A percentile compares a stretch with the other conserved stretches of the same genome.
Conservation (phyloP, 345 rosid species). For the Hypericum androsaemum region DNA sequence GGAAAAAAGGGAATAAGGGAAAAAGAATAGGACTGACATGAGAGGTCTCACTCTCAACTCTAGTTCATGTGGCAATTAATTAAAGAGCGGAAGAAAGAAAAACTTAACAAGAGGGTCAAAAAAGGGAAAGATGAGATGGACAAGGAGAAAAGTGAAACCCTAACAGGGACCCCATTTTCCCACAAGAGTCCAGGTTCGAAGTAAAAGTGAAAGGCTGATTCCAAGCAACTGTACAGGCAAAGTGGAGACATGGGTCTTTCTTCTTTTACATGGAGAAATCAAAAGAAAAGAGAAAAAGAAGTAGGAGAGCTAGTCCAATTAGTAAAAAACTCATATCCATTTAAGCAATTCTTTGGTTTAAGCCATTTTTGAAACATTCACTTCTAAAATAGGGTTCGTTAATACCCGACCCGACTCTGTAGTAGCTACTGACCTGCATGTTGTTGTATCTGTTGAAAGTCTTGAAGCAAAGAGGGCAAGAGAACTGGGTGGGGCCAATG, state of each 20-base stretch:
- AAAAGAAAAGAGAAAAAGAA: neutral
- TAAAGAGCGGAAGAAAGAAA: slow-evolving; percentile 2
- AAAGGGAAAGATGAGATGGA: slow-evolving; percentile 12
- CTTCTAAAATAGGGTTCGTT: too few relatives aligned
- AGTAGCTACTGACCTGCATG: slow-evolving; percentile 65
- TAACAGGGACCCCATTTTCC: slow-evolving; percentile 20
- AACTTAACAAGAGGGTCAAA: slow-evolving; percentile 14
- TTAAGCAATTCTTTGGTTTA: too few relatives aligned
- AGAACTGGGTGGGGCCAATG: slow-evolving; percentile 94
- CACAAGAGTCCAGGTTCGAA: slow-evolving; percentile 13
- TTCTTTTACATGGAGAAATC: neutral
- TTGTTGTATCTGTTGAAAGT: slow-evolving; percentile 99
- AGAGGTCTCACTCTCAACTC: too few relatives aligned
- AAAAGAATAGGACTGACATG: neutral
- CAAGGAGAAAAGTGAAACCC: slow-evolving; percentile 19
- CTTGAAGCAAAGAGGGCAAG: slow-evolving; percentile 97
- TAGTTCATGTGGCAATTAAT: neutral
- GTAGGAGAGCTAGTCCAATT: slow-evolving; percentile 14
- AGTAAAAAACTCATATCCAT: neutral
- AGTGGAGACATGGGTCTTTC: slow-evolving; percentile 13
- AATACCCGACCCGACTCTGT: too few relatives aligned
- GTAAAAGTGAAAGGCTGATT: slow-evolving; percentile 23
- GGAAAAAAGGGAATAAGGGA: slow-evolving; percentile 5
- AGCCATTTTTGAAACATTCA: too few relatives aligned
- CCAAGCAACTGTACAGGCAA: slow-evolving; percentile 19